phyloP scores from a whole-genome alignment of 805 yeast genomes.

The Metschnikowia dekortorum region DNA sequence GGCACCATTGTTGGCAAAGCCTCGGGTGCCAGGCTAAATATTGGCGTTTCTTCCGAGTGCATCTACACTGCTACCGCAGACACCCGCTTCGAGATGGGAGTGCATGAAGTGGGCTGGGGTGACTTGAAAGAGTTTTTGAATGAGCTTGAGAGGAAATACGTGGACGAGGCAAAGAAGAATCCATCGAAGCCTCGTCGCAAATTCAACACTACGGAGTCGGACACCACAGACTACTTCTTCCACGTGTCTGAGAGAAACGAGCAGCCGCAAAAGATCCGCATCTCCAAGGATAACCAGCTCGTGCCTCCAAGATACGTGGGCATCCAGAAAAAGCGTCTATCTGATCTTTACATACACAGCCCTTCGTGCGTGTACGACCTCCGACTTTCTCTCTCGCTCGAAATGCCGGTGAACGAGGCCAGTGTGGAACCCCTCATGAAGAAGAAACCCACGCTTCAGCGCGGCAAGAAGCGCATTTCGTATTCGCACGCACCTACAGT shows the following conservation, averaged over 20 bases:
- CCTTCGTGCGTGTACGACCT: conserved; percentile 78
- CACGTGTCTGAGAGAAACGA: conserved; percentile 61
- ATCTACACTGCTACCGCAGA: conserved; percentile 52
- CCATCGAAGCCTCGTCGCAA: conserved; percentile 39
- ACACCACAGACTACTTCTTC: conserved; percentile 59
- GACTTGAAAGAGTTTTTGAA: conserved; percentile 52
- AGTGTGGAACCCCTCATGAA: conserved; percentile 48
- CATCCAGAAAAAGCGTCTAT: conserved; percentile 69
- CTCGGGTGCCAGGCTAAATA: conserved; percentile 55
- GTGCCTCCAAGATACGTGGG: conserved; percentile 67
- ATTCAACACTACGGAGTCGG: conserved; percentile 58
- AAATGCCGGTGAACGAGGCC: conserved; percentile 64
- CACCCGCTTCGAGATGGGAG: conserved; percentile 59
- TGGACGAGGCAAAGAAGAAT: conserved; percentile 32
- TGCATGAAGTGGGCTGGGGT: conserved; percentile 58
- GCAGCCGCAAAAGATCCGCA: conserved; percentile 59
- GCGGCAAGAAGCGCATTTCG: conserved; percentile 71
- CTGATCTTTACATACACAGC: conserved; percentile 64
- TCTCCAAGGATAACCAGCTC: conserved; percentile 55
- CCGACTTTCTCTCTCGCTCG: conserved; percentile 70
- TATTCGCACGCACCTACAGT: conserved; percentile 71
- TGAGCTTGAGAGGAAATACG: conserved; percentile 49
- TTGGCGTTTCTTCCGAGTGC: conserved; percentile 68
- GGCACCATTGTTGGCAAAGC: conserved; percentile 66
- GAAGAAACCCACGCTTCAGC: conserved; percentile 49